A percentile compares a stretch with the other conserved stretches of the same genome.
Evolutionary conservation across 345 rosid genomes (phyloP).

Genomic region (Hibiscus trionum): DNA sequence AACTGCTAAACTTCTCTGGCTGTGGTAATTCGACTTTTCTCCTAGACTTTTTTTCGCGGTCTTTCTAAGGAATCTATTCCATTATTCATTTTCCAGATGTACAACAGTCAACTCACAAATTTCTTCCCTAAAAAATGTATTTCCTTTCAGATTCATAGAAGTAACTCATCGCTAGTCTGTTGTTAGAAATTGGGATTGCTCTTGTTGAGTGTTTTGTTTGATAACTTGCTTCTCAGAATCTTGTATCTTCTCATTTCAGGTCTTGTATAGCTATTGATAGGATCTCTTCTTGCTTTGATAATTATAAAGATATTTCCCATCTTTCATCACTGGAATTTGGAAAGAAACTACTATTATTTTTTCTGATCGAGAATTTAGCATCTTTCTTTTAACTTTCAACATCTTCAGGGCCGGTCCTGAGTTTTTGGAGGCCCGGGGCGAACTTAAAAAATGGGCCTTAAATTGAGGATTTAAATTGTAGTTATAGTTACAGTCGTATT

Average conservation of each 20-base stretch:
- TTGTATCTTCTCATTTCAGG: no score
- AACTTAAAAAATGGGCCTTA: no score
- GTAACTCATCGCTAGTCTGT: not conserved
- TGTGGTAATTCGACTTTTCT: slow-evolving; percentile 53
- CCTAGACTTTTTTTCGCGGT: not conserved
- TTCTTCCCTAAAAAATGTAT: not conserved
- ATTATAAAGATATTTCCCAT: not conserved
- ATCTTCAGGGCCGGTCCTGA: no score
- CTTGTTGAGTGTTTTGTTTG: not conserved
- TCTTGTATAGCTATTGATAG: not conserved
- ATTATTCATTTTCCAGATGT: not conserved
- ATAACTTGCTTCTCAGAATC: not conserved
- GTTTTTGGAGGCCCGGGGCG: no score
- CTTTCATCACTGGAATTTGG: not conserved
- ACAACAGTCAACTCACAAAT: not conserved
- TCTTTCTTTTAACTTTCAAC: not conserved
- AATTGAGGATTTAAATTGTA: no score
- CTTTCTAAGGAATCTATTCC: not conserved
- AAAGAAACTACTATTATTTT: not conserved
- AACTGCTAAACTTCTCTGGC: slow-evolving; percentile 75
- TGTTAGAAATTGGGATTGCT: not conserved
- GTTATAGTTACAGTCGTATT: no score
- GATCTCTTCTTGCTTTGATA: not conserved
- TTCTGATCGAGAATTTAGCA: not conserved
- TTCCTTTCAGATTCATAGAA: not conserved